These are phyloP conservation scores for Microstegium vimineum DNA, from an alignment of 176 grass and related monocot species.

Conservation along the genomic window DNA sequence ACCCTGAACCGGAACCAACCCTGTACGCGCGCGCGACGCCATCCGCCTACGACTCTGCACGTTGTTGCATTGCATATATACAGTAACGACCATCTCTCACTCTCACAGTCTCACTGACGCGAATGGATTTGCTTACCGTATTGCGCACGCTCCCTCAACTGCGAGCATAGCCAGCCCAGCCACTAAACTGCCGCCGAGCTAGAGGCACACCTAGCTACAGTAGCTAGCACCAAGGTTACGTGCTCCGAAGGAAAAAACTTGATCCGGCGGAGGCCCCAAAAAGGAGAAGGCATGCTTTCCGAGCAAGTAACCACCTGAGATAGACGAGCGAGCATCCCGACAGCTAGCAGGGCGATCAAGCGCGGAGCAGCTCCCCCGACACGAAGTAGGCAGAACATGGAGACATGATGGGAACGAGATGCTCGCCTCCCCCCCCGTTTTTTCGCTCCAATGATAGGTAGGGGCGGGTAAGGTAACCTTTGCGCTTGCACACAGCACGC, in stretches of 20 bases:
- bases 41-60: background rate
- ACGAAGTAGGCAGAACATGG: slow-evolving; percentile 8
- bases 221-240: background rate
- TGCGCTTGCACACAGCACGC: background rate
- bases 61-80: background rate
- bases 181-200: background rate
- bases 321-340: background rate
- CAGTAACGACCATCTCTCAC: too few species aligned
- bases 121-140: background rate
- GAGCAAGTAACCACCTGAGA: slow-evolving; percentile 14
- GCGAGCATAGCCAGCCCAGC: too few species aligned
- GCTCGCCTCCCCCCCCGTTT: background rate
- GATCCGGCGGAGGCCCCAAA: background rate
- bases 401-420: slow-evolving; percentile 26
- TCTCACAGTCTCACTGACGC: background rate
- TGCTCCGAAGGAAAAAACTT: background rate
- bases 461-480: background rate
- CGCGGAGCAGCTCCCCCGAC: too few species aligned
- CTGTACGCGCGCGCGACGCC: background rate
- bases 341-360: background rate
- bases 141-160: too few species aligned
- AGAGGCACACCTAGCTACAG: background rate
- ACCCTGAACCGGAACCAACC: too few species aligned
- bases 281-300: slow-evolving; percentile 19
- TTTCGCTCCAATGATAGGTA: slow-evolving; percentile 20